Percentiles rank a stretch among this genome's conserved stretches.
phyloP scores from a whole-genome alignment of 306 rosid species.

The Gastrolobium villosum region DNA sequence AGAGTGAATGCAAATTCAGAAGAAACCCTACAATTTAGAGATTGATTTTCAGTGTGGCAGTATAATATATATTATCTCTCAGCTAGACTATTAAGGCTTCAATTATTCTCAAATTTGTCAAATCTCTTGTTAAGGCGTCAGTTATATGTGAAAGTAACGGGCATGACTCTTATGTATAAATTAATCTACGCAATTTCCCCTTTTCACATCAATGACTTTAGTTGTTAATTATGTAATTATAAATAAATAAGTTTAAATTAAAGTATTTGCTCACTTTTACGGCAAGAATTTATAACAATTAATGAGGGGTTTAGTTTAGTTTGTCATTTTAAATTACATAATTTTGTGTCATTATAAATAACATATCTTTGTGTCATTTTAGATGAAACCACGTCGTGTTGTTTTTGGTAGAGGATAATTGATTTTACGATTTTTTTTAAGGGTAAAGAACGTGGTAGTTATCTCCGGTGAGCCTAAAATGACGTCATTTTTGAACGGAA shows the following conservation, averaged over 20 bases:
- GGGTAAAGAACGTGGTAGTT: too few relatives aligned
- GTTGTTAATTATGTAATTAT: not conserved
- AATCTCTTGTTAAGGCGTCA: not conserved
- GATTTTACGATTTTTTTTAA: too few relatives aligned
- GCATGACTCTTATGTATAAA: constrained; percentile 10
- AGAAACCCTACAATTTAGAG: constrained; percentile 38
- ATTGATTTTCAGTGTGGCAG: constrained; percentile 24
- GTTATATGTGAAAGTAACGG: constrained; percentile 20
- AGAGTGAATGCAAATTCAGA: constrained; percentile 44
- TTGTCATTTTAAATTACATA: too few relatives aligned
- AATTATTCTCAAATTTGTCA: not conserved
- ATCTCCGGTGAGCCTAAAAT: too few relatives aligned
- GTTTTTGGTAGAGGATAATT: too few relatives aligned
- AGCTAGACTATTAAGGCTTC: constrained; percentile 9
- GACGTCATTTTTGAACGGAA: too few relatives aligned
- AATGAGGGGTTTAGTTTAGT: too few relatives aligned
- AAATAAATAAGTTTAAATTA: not conserved
- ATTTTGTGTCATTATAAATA: too few relatives aligned
- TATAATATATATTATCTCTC: constrained; percentile 15
- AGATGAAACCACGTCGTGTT: too few relatives aligned
- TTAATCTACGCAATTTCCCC: not conserved
- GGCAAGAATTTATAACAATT: too few relatives aligned
- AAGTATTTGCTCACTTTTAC: not conserved
- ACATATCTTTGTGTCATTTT: too few relatives aligned
- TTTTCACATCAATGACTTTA: not conserved